These are phyloP conservation scores for Karstenula rhodostoma DNA, from an alignment of 2,329 filamentous ascomycete genomes.

Conservation along the genomic window DNA sequence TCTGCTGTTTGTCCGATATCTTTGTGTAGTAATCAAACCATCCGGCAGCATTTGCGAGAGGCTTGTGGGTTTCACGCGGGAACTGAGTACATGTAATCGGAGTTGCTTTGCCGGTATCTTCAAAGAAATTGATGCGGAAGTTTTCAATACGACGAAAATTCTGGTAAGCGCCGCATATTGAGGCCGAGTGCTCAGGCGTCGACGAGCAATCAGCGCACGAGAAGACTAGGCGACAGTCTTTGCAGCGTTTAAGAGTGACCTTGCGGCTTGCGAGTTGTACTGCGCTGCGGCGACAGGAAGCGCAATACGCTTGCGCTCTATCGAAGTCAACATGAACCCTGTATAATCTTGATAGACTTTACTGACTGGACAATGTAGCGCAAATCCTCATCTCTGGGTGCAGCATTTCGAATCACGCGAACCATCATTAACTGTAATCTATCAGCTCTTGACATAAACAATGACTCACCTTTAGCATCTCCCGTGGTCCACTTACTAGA, in stretches of 20 bases:
- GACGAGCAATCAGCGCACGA: constrained; percentile 22
- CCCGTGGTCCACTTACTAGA: constrained; percentile 17
- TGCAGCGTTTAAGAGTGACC: constrained; percentile 21
- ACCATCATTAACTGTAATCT: constrained; percentile 19
- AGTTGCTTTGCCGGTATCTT: constrained; percentile 27
- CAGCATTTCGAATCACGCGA: constrained; percentile 21
- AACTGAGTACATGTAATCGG: constrained; percentile 25
- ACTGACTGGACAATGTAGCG: constrained; percentile 28
- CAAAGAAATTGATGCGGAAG: constrained; percentile 28
- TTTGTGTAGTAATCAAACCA: constrained; percentile 32
- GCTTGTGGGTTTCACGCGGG: constrained; percentile 17
- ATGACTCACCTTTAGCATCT: not conserved
- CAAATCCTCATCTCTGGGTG: constrained; percentile 17
- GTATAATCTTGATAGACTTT: not conserved
- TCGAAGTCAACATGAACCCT: not conserved
- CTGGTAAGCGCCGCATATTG: constrained; percentile 22
- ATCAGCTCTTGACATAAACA: not conserved
- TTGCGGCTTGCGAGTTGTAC: constrained; percentile 24
- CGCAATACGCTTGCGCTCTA: constrained; percentile 30
- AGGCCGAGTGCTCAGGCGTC: constrained; percentile 14
- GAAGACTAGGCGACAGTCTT: constrained; percentile 23
- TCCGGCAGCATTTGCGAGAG: constrained; percentile 15
- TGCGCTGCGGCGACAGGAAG: constrained; percentile 23
- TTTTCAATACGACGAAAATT: constrained; percentile 20
- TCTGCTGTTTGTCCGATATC: constrained; percentile 27